Conservation (phyloP, 208 protist species). For the Blastocrithidia nonstop region DNA sequence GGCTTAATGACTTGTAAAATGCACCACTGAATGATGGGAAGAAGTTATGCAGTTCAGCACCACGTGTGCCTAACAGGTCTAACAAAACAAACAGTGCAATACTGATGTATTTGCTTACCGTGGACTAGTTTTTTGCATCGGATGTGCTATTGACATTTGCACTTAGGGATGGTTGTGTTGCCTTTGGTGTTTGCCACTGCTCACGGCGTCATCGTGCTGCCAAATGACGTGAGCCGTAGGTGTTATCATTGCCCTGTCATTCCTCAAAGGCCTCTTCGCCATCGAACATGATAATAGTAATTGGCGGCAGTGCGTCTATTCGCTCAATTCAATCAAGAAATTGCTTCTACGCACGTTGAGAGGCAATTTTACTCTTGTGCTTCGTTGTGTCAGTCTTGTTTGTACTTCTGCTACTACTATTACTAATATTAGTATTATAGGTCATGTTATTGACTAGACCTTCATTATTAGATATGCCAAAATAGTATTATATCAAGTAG, state of each 20-base stretch:
- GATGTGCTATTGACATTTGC: not conserved
- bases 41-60: constrained; percentile 35
- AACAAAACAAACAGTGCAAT: constrained; percentile 73
- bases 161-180: no score
- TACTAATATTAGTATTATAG: no score
- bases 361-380: no score
- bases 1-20: constrained; percentile 15
- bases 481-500: no score
- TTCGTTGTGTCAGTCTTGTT: no score
- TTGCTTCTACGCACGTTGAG: no score
- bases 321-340: constrained; percentile 18
- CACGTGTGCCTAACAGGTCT: constrained; percentile 60
- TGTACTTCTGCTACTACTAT: no score
- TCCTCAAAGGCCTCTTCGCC: constrained; percentile 85
- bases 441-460: no score
- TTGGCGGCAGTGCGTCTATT: constrained; percentile 22
- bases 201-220: constrained; percentile 20
- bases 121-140: not conserved
- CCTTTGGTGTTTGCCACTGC: not conserved
- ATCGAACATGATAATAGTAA: constrained; percentile 85
- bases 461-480: no score
- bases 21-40: constrained; percentile 42
- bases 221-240: constrained; percentile 86
- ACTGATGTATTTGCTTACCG: constrained; percentile 15
- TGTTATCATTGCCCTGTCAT: constrained; percentile 74